These are phyloP conservation scores for Lachnellula hyalina DNA, from an alignment of 2,329 filamentous ascomycete species.

Conservation along the genomic window DNA sequence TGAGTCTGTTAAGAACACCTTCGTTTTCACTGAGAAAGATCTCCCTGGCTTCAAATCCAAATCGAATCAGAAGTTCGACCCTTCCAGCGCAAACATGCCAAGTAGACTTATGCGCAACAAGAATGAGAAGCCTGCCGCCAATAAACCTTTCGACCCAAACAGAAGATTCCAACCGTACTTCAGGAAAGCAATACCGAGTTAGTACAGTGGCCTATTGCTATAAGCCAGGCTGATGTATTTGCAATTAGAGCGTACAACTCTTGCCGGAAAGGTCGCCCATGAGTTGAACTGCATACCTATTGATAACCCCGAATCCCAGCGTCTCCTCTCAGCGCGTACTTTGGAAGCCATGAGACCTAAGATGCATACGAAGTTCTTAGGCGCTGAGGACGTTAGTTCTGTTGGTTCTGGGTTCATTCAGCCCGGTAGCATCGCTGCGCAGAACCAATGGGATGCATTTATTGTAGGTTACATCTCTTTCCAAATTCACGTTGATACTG, in stretches of 20 bases:
- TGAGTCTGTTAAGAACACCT: conserved; percentile 72
- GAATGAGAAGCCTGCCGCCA: conserved; percentile 42
- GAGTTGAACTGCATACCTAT: conserved; percentile 72
- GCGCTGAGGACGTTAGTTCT: conserved; percentile 21
- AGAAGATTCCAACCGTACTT: conserved; percentile 58
- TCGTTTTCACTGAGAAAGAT: conserved; percentile 90
- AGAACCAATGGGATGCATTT: conserved; percentile 45
- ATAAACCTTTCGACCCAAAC: conserved; percentile 39
- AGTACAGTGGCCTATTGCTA: conserved; percentile 31
- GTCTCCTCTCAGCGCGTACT: conserved; percentile 53
- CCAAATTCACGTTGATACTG: conserved; percentile 1
- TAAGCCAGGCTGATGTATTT: conserved; percentile 16
- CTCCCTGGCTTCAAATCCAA: conserved; percentile 68
- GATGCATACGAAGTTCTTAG: conserved; percentile 43
- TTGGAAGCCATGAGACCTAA: conserved; percentile 56
- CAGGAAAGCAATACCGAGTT: conserved; percentile 70
- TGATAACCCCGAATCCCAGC: conserved; percentile 63
- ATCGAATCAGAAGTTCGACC: conserved; percentile 51
- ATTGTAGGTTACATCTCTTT: conserved; percentile 44
- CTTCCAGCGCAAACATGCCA: conserved; percentile 54
- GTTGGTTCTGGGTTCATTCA: conserved; percentile 45
- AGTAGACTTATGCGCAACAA: conserved; percentile 42
- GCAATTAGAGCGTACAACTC: conserved; percentile 64
- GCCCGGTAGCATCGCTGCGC: conserved; percentile 44
- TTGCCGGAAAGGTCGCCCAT: conserved; percentile 67